Conservation (phyloP, 352 stramenopile species). For the Globisporangium uncinulatum region DNA sequence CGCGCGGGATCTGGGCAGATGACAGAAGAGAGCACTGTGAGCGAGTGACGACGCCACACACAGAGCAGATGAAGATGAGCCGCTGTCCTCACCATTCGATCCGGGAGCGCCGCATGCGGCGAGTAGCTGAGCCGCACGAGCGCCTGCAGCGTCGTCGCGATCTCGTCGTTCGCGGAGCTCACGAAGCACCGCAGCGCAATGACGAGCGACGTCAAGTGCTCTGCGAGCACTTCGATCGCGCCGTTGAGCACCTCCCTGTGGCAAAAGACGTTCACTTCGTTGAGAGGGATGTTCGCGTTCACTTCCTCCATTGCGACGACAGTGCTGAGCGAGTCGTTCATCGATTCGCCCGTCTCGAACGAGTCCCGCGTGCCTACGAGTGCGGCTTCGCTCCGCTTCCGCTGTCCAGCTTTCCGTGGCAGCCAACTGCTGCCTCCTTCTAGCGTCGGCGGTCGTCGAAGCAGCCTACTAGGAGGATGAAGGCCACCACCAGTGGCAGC, state of each 20-base stretch:
- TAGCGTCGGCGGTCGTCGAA: constrained; percentile 3
- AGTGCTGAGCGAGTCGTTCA: constrained; percentile 45
- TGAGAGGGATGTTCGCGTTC: constrained; percentile 43
- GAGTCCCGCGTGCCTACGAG: constrained; percentile 24
- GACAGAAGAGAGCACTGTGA: background rate
- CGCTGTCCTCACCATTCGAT: constrained; percentile 26
- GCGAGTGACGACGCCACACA: background rate
- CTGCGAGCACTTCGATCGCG: constrained; percentile 39
- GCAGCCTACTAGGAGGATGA: background rate
- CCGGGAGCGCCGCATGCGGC: constrained; percentile 31
- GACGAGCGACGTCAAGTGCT: constrained; percentile 35
- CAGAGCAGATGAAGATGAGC: background rate
- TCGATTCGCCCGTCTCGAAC: constrained; percentile 36
- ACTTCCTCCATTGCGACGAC: constrained; percentile 46
- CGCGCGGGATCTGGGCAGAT: constrained; percentile 27
- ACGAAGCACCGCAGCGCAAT: constrained; percentile 28
- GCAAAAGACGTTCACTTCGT: constrained; percentile 27
- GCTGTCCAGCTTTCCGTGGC: constrained; percentile 21
- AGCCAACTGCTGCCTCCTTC: constrained; percentile 26
- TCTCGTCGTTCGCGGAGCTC: constrained; percentile 26
- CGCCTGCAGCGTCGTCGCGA: constrained; percentile 44
- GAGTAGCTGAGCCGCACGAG: constrained; percentile 42
- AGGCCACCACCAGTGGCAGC: constrained; percentile 4
- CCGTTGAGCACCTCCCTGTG: constrained; percentile 34
- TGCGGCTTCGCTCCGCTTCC: constrained; percentile 3